Evolutionary conservation across 2,329 filamentous ascomycete genomes (phyloP), one percentile per base, ranked within the genome.

Genomic region (Aureobasidium pullulans): DNA sequence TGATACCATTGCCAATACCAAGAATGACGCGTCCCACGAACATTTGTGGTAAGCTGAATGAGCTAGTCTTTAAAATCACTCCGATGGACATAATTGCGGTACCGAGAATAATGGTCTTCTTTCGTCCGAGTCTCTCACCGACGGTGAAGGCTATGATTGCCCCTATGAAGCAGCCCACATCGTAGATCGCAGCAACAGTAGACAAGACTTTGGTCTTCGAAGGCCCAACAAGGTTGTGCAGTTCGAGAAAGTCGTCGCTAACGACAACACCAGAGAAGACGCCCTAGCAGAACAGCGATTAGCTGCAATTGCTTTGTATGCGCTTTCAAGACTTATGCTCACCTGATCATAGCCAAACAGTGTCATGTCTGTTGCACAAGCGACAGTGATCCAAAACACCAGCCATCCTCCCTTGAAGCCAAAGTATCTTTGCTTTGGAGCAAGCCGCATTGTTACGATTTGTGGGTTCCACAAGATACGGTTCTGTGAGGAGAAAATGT

Each of bases 101-200:
- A 6, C 78, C 79, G 1, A 78, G 62, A 47, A 81, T 66, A 47
- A 81, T 72, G 28, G 72, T 75, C 58, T 75, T 77, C 61, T 77
- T 78, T 29, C 80, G 70, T 3, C 80, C 79, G 1, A 81, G 68
- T 2, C 63, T 67, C 43, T 82, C 79, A 19, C 79, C 79, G 29
- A 78, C 66, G 13, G 72, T 66, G 57, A 83, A 78, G n/a, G 77
- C 75, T 2, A 76, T 64, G 32, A 81, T 70, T 1, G 76, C 81
- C 15, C 83, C 83, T 44, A 84, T 70, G 67, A 85, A 84, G 66
- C 82, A 84, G 8, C 82, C 82, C 34, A 85, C 74, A 62, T 84
- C 80, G 67, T 84, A 84, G 57, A 83, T 79, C 1, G 81, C 81
- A 0, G 79, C 81, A 10, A 83, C 78, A 0, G 79, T 81, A n/a